Percentiles rank a stretch among this genome's conserved stretches.
Evolutionary conservation across 169 alveolate genomes (phyloP).

Genomic region (Plasmodium fragile): DNA sequence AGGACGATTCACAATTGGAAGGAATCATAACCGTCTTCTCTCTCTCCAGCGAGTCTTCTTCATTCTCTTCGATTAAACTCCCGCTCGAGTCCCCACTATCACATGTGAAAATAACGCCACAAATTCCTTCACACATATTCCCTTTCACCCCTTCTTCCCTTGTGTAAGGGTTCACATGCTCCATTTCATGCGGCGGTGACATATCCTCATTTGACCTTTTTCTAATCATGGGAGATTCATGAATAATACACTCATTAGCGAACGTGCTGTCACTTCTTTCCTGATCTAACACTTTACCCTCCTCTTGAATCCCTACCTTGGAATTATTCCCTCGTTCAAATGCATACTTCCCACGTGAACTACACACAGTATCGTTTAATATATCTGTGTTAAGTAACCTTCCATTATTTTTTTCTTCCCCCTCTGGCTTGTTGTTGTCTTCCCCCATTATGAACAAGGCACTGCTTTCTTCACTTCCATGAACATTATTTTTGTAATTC

Average conservation of each 20-base stretch:
- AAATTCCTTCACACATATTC: neutral
- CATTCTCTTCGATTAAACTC: neutral
- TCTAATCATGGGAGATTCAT: neutral
- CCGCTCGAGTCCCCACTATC: neutral
- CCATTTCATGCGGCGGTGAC: neutral
- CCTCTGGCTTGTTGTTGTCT: neutral
- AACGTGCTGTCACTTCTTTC: neutral
- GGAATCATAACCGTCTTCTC: neutral
- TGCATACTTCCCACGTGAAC: neutral
- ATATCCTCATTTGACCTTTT: neutral
- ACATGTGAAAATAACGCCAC: neutral
- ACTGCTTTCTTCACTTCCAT: neutral
- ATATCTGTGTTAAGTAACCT: slow-evolving; percentile 9
- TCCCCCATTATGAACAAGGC: neutral
- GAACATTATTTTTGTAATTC: neutral
- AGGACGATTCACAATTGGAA: neutral
- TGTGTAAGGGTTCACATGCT: neutral
- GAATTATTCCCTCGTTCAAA: neutral
- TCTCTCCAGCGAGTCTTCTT: neutral
- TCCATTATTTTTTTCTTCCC: neutral
- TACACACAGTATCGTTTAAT: slow-evolving; percentile 45
- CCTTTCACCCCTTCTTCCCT: neutral
- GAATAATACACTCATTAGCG: neutral
- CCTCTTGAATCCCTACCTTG: neutral
- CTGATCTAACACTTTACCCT: neutral